A percentile compares a stretch with the other conserved stretches of the same genome.
Evolutionary conservation across 768 basidiomycete genomes (phyloP).

Genomic region (Pisolithus microcarpus): DNA sequence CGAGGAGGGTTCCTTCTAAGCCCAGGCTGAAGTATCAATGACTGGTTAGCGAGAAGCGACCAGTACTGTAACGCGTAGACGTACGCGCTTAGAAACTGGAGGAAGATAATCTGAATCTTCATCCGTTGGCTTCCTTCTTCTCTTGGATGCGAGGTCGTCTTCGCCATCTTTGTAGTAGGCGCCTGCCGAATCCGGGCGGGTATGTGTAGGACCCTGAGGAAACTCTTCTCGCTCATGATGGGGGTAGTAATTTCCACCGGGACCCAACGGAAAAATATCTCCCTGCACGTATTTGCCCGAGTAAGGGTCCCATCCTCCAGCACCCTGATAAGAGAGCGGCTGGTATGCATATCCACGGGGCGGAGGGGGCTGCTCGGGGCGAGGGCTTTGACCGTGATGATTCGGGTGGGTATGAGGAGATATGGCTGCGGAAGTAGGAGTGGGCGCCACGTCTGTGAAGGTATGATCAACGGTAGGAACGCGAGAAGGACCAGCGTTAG

Average conservation of each 20-base stretch:
- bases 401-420: constrained; percentile 19
- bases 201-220: constrained; percentile 14
- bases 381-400: constrained; percentile 24
- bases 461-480: constrained; percentile 18
- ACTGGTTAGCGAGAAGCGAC: constrained; percentile 1
- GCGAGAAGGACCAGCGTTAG: constrained; percentile 17
- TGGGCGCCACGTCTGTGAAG: constrained; percentile 18
- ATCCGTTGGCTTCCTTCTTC: constrained; percentile 39
- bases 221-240: constrained; percentile 17
- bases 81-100: constrained; percentile 45
- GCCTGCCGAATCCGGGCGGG: constrained; percentile 12
- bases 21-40: constrained; percentile 22
- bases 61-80: constrained; percentile 21
- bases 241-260: constrained; percentile 31
- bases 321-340: constrained; percentile 31
- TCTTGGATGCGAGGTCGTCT: constrained; percentile 33
- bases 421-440: constrained; percentile 9
- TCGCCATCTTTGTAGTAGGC: constrained; percentile 27
- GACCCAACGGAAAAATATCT: constrained; percentile 31
- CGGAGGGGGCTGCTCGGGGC: constrained; percentile 25
- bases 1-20: constrained; percentile 40
- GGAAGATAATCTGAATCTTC: constrained; percentile 54
- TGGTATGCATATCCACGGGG: constrained; percentile 32
- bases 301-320: constrained; percentile 34
- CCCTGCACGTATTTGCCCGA: constrained; percentile 32